phyloP scores from a whole-genome alignment of 164 flowering plant species.

The Warburgia ugandensis region DNA sequence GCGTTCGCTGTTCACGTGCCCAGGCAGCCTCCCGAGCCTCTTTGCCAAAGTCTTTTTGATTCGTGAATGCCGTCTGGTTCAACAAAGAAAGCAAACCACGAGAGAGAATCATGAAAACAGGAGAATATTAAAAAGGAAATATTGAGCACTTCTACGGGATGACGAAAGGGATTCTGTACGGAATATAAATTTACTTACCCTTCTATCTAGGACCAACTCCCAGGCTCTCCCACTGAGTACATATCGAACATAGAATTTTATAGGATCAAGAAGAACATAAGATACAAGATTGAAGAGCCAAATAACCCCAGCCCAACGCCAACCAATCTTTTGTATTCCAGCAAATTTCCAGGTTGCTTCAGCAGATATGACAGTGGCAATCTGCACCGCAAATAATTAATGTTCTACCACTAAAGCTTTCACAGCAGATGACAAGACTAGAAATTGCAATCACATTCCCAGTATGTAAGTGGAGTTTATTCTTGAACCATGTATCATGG shows the following conservation, averaged over 20 bases:
- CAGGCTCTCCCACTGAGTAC: constrained; percentile 59
- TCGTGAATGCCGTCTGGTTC: constrained; percentile 70
- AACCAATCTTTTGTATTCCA: constrained; percentile 40
- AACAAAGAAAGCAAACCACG: too few species aligned
- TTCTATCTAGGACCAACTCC: constrained; percentile 32
- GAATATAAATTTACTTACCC: constrained; percentile 34
- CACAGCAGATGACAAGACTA: too few species aligned
- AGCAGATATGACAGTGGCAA: constrained; percentile 53
- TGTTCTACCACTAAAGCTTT: too few species aligned
- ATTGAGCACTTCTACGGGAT: too few species aligned
- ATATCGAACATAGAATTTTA: constrained; percentile 49
- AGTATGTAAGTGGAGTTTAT: too few species aligned
- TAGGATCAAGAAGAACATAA: constrained; percentile 48
- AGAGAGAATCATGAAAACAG: too few species aligned
- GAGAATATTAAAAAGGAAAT: too few species aligned
- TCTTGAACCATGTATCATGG: too few species aligned
- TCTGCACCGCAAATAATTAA: too few species aligned
- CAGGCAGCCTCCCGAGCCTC: constrained; percentile 70
- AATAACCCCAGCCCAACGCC: constrained; percentile 58
- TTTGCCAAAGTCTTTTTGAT: constrained; percentile 56
- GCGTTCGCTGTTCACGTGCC: constrained; percentile 60
- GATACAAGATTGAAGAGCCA: constrained; percentile 46
- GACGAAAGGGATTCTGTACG: too few species aligned
- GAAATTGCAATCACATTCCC: too few species aligned
- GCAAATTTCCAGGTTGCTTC: constrained; percentile 27